A percentile compares a stretch with the other conserved stretches of the same genome.
phyloP scores from a whole-genome alignment of 805 yeast species.

The Myxozyma nipponensis region DNA sequence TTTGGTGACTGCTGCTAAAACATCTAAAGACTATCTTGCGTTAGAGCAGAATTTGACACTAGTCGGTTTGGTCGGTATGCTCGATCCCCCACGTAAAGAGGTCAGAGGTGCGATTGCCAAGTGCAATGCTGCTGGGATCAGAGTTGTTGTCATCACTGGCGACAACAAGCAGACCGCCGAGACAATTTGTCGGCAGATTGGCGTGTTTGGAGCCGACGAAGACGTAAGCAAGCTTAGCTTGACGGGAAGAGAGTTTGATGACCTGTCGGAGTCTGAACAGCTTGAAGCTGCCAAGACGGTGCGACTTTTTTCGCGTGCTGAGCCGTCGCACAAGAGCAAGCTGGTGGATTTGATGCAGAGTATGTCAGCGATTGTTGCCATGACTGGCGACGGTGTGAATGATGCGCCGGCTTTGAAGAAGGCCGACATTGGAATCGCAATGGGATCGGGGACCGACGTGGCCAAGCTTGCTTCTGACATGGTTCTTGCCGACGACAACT shows the following conservation, averaged over 20 bases:
- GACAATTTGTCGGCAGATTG: conserved; percentile 48
- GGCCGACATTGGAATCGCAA: conserved; percentile 61
- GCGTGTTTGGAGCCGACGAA: conserved; percentile 38
- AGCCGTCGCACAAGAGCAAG: conserved; percentile 52
- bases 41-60: conserved; percentile 41
- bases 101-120: conserved; percentile 43
- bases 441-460: conserved; percentile 62
- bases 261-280: conserved; percentile 39
- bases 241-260: conserved; percentile 43
- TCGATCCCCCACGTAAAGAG: conserved; percentile 49
- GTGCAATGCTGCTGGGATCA: conserved; percentile 48
- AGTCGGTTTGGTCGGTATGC: conserved; percentile 47
- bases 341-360: conserved; percentile 48
- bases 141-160: conserved; percentile 50
- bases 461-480: conserved; percentile 58
- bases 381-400: conserved; percentile 65
- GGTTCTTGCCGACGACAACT: conserved; percentile 52
- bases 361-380: conserved; percentile 53
- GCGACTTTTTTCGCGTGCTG: conserved; percentile 52
- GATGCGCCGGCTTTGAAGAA: conserved; percentile 61
- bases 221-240: conserved; percentile 39
- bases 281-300: conserved; percentile 45
- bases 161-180: conserved; percentile 48
- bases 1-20: conserved; percentile 13
- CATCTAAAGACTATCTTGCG: conserved; percentile 33